These are phyloP conservation scores for Xerocomus brunneocitrinus DNA, from an alignment of 768 basidiomycete species.

Conservation along the genomic window DNA sequence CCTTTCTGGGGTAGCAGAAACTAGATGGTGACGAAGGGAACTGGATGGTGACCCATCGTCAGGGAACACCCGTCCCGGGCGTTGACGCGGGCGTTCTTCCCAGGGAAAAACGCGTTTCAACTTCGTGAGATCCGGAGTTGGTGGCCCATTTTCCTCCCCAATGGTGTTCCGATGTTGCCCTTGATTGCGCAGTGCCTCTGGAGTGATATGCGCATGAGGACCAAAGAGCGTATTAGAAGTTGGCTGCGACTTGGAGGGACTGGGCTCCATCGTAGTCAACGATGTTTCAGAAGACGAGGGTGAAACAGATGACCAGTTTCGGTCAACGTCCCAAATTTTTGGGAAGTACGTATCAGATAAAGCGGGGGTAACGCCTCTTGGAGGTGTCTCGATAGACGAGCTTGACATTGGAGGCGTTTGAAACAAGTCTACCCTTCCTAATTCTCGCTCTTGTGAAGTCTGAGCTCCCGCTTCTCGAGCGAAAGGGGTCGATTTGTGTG, in stretches of 20 bases:
- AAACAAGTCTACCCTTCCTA: constrained; percentile 44
- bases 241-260: constrained; percentile 12
- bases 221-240: constrained; percentile 47
- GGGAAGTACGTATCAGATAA: constrained; percentile 75
- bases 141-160: constrained; percentile 39
- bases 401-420: constrained; percentile 76
- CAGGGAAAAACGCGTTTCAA: constrained; percentile 90
- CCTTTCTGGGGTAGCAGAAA: constrained; percentile 27
- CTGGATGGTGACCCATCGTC: constrained; percentile 49
- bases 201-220: constrained; percentile 54
- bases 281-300: constrained; percentile 26
- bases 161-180: constrained; percentile 68
- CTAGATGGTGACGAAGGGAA: constrained; percentile 30
- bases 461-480: constrained; percentile 21
- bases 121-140: constrained; percentile 65
- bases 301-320: constrained; percentile 34
- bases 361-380: constrained; percentile 51
- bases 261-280: constrained; percentile 17
- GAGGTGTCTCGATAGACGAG: constrained; percentile 75
- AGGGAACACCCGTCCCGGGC: constrained; percentile 73
- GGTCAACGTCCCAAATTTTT: constrained; percentile 79
- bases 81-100: constrained; percentile 71
- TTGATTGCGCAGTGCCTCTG: constrained; percentile 61
- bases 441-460: constrained; percentile 8
- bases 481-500: constrained; percentile 11